Percentiles rank a stretch among this genome's conserved stretches.
These are phyloP conservation scores for Microbotryum intermedium DNA, from an alignment of 1,284 basidiomycete genomes.

Conservation along the genomic window DNA sequence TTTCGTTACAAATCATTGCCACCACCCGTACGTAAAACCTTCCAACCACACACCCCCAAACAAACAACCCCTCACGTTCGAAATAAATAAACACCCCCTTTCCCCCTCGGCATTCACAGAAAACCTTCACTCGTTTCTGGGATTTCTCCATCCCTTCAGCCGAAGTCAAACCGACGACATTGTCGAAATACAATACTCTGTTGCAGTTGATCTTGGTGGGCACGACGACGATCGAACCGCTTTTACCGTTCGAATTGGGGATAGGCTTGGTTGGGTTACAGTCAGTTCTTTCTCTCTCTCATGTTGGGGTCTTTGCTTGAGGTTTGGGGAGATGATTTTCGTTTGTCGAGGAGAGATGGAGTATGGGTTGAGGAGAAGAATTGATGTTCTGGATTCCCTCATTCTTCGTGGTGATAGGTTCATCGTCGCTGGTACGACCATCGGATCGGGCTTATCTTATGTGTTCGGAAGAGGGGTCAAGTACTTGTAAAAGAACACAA, in stretches of 20 bases:
- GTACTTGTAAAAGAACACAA: constrained; percentile 24
- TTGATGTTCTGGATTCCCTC: no score
- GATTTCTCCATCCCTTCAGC: constrained; percentile 90
- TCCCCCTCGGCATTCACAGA: constrained; percentile 47
- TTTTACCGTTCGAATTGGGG: constrained; percentile 57
- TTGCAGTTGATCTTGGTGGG: constrained; percentile 88
- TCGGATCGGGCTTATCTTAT: constrained; percentile 88
- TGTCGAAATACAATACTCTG: constrained; percentile 73
- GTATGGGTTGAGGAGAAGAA: no score
- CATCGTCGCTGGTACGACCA: constrained; percentile 76
- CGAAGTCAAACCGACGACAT: constrained; percentile 51
- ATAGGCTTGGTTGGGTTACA: constrained; percentile 54
- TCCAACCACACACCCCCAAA: neutral
- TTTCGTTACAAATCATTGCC: constrained; percentile 86
- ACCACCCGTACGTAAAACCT: constrained; percentile 55
- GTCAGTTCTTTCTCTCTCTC: constrained; percentile 43
- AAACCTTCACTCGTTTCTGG: constrained; percentile 87
- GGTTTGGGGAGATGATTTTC: no score
- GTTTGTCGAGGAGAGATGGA: no score
- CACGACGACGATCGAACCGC: constrained; percentile 69
- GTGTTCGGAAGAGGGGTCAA: constrained; percentile 65
- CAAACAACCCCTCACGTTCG: neutral
- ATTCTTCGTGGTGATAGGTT: constrained; percentile 47
- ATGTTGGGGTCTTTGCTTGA: no score
- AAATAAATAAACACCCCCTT: neutral